Evolutionary conservation across 257 asterid species (phyloP), one percentile per base, ranked within the genome.

Genomic region (Nicotiana noctiflora): DNA sequence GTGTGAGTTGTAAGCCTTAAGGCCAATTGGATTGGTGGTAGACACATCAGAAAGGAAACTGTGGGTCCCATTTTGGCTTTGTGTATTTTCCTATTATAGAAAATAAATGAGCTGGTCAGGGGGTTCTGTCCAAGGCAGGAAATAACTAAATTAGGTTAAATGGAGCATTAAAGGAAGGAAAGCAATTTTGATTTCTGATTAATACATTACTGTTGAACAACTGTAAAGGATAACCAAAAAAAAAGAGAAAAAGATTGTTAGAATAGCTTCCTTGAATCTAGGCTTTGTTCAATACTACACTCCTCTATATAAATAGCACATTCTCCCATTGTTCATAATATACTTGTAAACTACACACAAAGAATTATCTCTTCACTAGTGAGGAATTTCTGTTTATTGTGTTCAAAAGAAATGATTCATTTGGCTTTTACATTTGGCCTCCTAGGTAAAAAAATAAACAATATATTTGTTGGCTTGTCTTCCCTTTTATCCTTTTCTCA

Each of bases 361-460:
- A 72, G 23, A 21, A 0, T 46, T 46, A 13, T 72, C 55, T 10
- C 55, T 72, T 72, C 34, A 72, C 6, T 72, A 72, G 78, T 23
- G 40, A 72, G 23, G 4, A 49, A 23, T 1, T 44, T 40, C 17
- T 11, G 11, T 68, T 21, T 72, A 0, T 72, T 46, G 23, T 46
- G 40, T 23, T 72, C 25, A 23, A 44, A 6, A 72, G 23, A 72
- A 23, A 72, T 23, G 78, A 23, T 27, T 80, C 83, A 83, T 0
- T 82, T 84, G 87, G 90, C 88, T 68, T 85, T 88, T 74, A 67
- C 82, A 27, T 88, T 90, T 83, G 93, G 93, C 83, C 85, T 90
- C 68, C 84, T 88, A 81, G 93, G 93, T 90, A 88, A 7, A 7
- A 25, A 63, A 18, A 1, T 44, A 37, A 32, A 70, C 57, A 44